Base-by-base conservation (phyloP, 805 yeast species). In the Candida namnaoensis region DNA sequence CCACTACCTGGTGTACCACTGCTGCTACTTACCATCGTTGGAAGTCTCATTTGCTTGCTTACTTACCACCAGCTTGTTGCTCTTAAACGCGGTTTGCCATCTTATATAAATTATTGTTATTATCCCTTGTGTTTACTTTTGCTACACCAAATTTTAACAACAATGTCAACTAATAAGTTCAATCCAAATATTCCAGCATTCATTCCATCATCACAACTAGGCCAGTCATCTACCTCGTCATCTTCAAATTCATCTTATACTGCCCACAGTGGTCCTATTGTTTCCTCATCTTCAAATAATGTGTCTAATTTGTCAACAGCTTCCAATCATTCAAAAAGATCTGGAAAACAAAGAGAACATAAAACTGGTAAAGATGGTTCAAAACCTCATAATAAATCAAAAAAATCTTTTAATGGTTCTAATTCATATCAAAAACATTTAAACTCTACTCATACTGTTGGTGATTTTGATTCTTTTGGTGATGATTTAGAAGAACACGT, bases 401-500 rank as follows among this genome's bases (percentile, higher is more conserved):
- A 37, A 5, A 30, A 24, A 28, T 7, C n/a, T 5, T 27, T 14
- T 37, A 27, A 7, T 14, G 14, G 33, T 14, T 9, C 7, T 32
- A 7, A n/a, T 9, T 7, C 5, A 15, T 5, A n/a, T 5, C 26
- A 32, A 13, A 19, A 19, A 19, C 19, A 19, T 19, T 3, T 19
- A 19, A 19, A 19, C 3, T 19, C 19, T 19, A 19, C 19, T 19
- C 19, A 19, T 19, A 19, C 2, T 19, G 19, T 19, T 19, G 35
- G 49, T 24, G 60, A 54, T 30, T 48, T 56, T n/a, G 58, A 56
- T 32, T 36, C 60, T 5, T 30, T 30, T 13, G 11, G 33, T 13
- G 7, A 30, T 30, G 53, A 61, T 23, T 48, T 66, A 12, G 62
- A 65, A 39, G 68, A 64, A 30, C 65, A 66, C 42, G 42, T 62